Percentiles rank a stretch among this genome's conserved stretches.
Evolutionary conservation across 148 eudicot species (phyloP).

Genomic region (Nyssa sinensis): DNA sequence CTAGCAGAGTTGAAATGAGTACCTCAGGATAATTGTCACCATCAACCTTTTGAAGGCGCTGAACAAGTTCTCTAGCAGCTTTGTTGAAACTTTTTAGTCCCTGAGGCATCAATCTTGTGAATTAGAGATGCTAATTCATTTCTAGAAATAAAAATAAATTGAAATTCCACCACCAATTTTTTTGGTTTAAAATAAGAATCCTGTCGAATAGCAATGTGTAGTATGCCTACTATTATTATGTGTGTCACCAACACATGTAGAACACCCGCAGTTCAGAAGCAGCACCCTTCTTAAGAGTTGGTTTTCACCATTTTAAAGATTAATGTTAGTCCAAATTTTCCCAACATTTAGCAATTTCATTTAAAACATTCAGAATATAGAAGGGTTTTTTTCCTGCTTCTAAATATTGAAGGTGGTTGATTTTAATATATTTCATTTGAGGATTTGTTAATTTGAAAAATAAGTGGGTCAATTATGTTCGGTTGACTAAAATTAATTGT

Average conservation of each 20-base stretch:
- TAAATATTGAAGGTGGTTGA: background rate
- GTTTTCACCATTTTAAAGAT: background rate
- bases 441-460: background rate
- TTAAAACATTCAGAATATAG: background rate
- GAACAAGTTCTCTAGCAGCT: constrained; percentile 81
- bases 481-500: background rate
- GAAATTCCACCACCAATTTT: background rate
- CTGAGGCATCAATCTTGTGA: constrained; percentile 28
- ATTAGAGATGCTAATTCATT: background rate
- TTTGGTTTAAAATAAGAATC: background rate
- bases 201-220: background rate
- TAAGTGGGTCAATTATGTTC: background rate
- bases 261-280: background rate
- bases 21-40: constrained; percentile 91
- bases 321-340: background rate
- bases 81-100: constrained; percentile 86
- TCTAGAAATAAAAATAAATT: background rate
- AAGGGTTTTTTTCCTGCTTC: background rate
- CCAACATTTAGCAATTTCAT: background rate
- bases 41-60: constrained; percentile 75
- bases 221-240: background rate
- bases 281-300: background rate
- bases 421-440: constrained; percentile 6
- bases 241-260: background rate
- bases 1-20: background rate